These are phyloP conservation scores for Coffea humblotiana DNA, from an alignment of 305 asterid genomes.

Conservation along the genomic window DNA sequence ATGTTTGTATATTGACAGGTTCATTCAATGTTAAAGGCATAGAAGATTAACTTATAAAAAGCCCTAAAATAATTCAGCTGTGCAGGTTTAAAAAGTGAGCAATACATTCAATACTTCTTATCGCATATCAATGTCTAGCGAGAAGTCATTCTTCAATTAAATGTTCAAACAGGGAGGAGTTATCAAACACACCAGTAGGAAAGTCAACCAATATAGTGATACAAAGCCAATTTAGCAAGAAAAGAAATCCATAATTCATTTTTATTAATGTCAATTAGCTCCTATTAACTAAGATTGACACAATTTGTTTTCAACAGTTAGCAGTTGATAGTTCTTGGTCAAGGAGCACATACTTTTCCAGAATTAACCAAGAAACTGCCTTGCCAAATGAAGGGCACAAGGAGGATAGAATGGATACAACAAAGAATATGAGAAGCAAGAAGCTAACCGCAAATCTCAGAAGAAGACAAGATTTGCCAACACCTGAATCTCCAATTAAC, in stretches of 20 bases:
- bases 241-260: neutral
- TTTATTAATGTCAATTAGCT: neutral
- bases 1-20: neutral
- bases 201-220: neutral
- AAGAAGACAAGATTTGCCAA: slow-evolving; percentile 32
- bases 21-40: neutral
- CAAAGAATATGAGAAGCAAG: neutral
- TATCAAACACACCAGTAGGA: neutral
- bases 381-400: neutral
- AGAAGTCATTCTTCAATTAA: neutral
- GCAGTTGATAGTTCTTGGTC: neutral
- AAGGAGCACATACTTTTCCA: neutral
- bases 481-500: slow-evolving; percentile 34
- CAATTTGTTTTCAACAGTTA: neutral
- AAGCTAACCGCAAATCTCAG: slow-evolving; percentile 30
- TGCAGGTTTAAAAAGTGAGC: neutral
- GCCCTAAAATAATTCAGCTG: neutral
- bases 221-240: neutral
- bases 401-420: neutral
- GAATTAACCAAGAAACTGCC: neutral
- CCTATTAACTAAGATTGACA: neutral
- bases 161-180: neutral
- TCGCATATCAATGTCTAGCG: neutral
- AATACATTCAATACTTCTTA: neutral
- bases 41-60: neutral